phyloP scores from a whole-genome alignment of 495 filamentous ascomycete genomes.

The Podospora pseudoanserina region DNA sequence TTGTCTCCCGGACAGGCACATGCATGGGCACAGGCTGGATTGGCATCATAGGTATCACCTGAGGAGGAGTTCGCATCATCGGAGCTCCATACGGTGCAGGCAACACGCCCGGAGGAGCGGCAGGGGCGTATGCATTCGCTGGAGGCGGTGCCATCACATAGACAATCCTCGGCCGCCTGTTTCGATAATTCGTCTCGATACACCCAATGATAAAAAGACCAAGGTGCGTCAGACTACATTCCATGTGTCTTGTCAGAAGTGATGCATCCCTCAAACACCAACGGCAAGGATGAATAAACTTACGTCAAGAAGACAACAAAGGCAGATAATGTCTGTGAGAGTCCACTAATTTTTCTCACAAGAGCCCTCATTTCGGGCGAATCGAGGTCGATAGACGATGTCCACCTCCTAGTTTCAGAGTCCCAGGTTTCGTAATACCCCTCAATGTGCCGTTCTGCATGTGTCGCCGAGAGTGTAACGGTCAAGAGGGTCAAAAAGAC shows the following conservation, averaged over 20 bases:
- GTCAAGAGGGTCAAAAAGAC: neutral
- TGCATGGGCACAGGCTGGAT: neutral
- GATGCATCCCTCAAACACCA: neutral
- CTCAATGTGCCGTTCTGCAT: neutral
- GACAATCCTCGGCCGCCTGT: constrained; percentile 13
- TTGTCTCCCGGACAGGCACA: neutral
- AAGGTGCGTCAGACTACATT: constrained; percentile 15
- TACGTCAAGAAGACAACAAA: constrained; percentile 8
- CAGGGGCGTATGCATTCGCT: neutral
- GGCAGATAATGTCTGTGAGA: neutral
- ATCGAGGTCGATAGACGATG: neutral
- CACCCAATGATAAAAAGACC: constrained; percentile 22
- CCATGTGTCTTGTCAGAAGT: neutral
- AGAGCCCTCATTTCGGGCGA: neutral
- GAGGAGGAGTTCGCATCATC: neutral
- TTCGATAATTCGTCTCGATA: constrained; percentile 22
- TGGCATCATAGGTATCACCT: neutral
- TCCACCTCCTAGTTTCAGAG: neutral
- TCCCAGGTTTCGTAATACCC: neutral
- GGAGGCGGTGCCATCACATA: constrained; percentile 13
- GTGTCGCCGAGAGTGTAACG: neutral
- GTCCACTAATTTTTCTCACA: neutral
- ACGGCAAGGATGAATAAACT: neutral
- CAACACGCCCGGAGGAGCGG: neutral
- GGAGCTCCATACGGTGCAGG: neutral